A percentile compares a stretch with the other conserved stretches of the same genome.
Conservation (phyloP, 169 alveolate species). For the Babesia bigemina region DNA sequence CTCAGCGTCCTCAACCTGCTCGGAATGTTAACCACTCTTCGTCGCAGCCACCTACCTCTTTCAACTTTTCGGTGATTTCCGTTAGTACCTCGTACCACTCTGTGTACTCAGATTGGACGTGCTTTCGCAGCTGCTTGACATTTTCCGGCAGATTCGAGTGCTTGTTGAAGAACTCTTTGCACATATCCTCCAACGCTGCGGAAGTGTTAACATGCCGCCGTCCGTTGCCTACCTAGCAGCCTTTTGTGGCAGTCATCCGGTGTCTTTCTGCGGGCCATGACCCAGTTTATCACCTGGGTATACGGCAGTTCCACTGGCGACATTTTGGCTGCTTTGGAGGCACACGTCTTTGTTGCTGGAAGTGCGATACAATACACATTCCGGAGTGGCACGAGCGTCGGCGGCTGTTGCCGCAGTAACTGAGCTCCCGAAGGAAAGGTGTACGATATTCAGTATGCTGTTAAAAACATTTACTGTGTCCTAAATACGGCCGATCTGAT, state of each 20-base stretch:
- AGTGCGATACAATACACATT: too few species aligned
- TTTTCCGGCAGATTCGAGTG: constrained; percentile 19
- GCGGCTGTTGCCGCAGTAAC: too few species aligned
- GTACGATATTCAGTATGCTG: neutral
- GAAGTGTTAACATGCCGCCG: neutral
- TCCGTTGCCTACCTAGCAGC: constrained; percentile 29
- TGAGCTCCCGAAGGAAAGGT: neutral
- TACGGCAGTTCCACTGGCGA: constrained; percentile 54
- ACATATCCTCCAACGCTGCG: constrained; percentile 55
- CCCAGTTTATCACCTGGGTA: constrained; percentile 62
- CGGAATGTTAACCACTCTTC: neutral
- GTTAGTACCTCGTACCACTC: constrained; percentile 68
- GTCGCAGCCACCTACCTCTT: constrained; percentile 20
- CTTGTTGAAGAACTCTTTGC: constrained; percentile 42
- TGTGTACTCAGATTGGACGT: constrained; percentile 37
- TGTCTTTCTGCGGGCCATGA: constrained; percentile 57
- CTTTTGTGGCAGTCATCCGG: constrained; percentile 62
- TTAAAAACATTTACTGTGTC: constrained; percentile 14
- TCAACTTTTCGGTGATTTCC: constrained; percentile 38
- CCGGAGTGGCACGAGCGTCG: too few species aligned
- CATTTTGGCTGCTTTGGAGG: constrained; percentile 6
- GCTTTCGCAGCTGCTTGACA: constrained; percentile 25
- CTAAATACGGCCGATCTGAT: constrained; percentile 42
- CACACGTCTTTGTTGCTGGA: neutral
- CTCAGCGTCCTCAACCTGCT: constrained; percentile 51